Conservation (phyloP, 2,329 filamentous ascomycete genomes). For the Pyrenophora graminea region DNA sequence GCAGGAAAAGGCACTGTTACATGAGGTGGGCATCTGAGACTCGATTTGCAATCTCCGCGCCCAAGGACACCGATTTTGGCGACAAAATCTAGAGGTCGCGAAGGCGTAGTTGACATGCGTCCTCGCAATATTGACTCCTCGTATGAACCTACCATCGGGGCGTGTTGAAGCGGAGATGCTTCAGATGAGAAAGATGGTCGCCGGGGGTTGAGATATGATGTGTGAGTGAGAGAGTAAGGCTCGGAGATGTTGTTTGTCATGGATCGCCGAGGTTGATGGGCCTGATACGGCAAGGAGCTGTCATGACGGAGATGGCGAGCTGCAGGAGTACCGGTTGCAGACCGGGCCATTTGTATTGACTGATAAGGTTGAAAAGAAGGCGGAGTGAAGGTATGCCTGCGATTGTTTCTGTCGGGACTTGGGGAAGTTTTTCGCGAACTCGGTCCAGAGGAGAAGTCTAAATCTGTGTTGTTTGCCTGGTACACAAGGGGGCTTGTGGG, state of each 20-base stretch:
- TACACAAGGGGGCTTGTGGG: constrained; percentile 93
- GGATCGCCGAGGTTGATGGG: constrained; percentile 77
- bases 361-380: constrained; percentile 58
- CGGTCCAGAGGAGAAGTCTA: constrained; percentile 62
- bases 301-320: constrained; percentile 59
- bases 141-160: constrained; percentile 96
- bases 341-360: constrained; percentile 45
- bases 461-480: constrained; percentile 80
- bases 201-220: constrained; percentile 56
- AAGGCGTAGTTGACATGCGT: constrained; percentile 95
- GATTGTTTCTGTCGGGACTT: constrained; percentile 56
- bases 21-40: constrained; percentile 82
- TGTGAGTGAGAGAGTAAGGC: constrained; percentile 49
- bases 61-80: constrained; percentile 95
- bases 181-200: constrained; percentile 77
- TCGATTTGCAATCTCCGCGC: constrained; percentile 84
- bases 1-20: constrained; percentile 90
- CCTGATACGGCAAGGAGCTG: constrained; percentile 68
- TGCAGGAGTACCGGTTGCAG: constrained; percentile 37
- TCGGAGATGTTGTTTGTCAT: constrained; percentile 60
- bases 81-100: constrained; percentile 87
- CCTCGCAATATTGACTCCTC: constrained; percentile 95
- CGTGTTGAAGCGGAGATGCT: constrained; percentile 77
- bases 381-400: constrained; percentile 75
- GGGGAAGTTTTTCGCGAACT: constrained; percentile 42